These are phyloP conservation scores for Dactylellina cionopaga DNA, from an alignment of 2,329 filamentous ascomycete species.

Conservation along the genomic window DNA sequence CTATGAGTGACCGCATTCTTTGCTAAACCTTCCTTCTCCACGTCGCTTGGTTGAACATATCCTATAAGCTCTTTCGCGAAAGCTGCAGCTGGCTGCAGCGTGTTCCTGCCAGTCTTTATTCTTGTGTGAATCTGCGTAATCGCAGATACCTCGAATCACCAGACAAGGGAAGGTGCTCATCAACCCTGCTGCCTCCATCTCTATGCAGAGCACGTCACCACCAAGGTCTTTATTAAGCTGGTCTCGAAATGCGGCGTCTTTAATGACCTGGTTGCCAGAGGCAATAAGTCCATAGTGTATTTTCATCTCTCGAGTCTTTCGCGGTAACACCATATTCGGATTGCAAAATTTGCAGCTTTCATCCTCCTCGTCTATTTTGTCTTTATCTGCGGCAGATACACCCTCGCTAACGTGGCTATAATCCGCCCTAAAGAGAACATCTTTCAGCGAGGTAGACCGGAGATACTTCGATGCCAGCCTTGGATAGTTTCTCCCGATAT, in stretches of 20 bases:
- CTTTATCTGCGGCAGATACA: too few species aligned
- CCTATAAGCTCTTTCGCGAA: conserved; percentile 28
- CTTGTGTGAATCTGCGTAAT: conserved; percentile 16
- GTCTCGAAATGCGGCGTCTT: background rate
- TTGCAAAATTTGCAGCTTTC: background rate
- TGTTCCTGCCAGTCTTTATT: conserved; percentile 9
- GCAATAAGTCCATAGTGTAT: conserved; percentile 15
- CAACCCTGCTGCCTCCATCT: too few species aligned
- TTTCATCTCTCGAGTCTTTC: background rate
- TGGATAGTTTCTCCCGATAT: background rate
- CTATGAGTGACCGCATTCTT: too few species aligned
- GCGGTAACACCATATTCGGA: background rate
- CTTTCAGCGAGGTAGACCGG: background rate
- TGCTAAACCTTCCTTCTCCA: too few species aligned
- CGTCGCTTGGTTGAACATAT: too few species aligned
- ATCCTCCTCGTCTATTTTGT: too few species aligned
- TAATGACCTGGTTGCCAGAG: conserved; percentile 11
- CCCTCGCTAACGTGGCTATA: conserved; percentile 17
- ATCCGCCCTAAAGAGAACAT: conserved; percentile 2
- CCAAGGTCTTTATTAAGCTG: background rate
- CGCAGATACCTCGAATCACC: conserved; percentile 6
- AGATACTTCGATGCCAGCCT: background rate
- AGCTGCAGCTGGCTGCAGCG: conserved; percentile 6
- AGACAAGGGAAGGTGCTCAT: background rate
- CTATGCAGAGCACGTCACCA: background rate